phyloP scores from a whole-genome alignment of 768 basidiomycete genomes.

The Macrolepiota albuminosa region DNA sequence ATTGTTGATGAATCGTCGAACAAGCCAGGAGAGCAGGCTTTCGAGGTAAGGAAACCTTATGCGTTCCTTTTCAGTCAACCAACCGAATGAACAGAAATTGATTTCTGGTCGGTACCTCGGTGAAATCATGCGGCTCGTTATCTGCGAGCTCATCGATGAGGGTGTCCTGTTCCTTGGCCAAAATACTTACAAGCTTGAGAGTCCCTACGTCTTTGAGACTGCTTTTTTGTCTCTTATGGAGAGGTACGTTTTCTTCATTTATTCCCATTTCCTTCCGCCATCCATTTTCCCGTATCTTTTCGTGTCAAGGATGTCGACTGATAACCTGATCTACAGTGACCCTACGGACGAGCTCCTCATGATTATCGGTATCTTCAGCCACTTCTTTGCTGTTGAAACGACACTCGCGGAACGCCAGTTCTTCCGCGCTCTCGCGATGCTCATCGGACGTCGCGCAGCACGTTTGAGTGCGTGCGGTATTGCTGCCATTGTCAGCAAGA shows the following conservation, averaged over 20 bases:
- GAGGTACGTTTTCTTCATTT: slow-evolving; percentile 42
- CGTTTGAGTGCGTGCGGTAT: slow-evolving; percentile 93
- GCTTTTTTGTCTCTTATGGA: slow-evolving; percentile 98
- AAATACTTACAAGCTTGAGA: slow-evolving; percentile 97
- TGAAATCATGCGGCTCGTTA: slow-evolving; percentile 91
- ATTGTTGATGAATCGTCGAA: slow-evolving; percentile 92
- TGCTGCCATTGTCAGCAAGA: slow-evolving; percentile 93
- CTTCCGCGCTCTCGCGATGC: slow-evolving; percentile 88
- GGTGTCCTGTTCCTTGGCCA: slow-evolving; percentile 98
- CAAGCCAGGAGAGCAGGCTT: slow-evolving; percentile 94
- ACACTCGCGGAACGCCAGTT: slow-evolving; percentile 96
- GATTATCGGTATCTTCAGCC: slow-evolving; percentile 94
- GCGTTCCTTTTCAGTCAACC: not conserved
- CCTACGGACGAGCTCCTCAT: slow-evolving; percentile 95
- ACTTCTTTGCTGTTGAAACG: slow-evolving; percentile 96
- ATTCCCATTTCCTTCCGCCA: not conserved
- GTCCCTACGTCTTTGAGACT: slow-evolving; percentile 89
- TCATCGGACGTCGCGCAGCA: slow-evolving; percentile 88
- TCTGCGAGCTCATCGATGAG: slow-evolving; percentile 94
- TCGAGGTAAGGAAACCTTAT: slow-evolving; percentile 55
- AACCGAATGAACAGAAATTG: slow-evolving; percentile 59
- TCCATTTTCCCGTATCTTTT: not conserved
- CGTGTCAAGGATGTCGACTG: not conserved
- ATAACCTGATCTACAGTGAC: slow-evolving; percentile 48
- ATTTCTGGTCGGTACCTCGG: slow-evolving; percentile 95